Evolutionary conservation across 305 asterid species (phyloP).

Genomic region (Solanum hybrid): DNA sequence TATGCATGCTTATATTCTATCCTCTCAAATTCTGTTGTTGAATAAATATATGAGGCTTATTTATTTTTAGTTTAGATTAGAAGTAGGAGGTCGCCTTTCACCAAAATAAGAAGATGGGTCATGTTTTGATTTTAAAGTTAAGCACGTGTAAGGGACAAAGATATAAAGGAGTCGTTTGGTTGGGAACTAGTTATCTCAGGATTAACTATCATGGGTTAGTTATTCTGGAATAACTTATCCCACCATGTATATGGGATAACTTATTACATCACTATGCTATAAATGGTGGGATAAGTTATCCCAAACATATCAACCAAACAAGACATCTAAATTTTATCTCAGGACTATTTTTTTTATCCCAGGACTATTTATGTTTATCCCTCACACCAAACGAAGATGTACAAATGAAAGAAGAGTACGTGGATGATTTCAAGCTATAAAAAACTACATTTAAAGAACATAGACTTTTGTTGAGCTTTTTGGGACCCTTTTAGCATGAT

Average conservation of each 20-base stretch:
- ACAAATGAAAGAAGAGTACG: neutral
- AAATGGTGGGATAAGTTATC: too few relatives aligned
- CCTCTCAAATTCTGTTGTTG: neutral
- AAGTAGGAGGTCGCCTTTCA: neutral
- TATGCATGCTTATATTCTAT: neutral
- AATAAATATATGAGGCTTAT: neutral
- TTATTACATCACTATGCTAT: too few relatives aligned
- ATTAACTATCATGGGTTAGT: too few relatives aligned
- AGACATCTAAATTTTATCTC: too few relatives aligned
- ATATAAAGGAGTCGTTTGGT: too few relatives aligned
- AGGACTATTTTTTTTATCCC: too few relatives aligned
- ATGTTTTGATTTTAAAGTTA: neutral
- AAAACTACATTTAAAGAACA: neutral
- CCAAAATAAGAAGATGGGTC: neutral
- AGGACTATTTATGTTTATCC: accelerated
- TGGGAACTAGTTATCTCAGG: too few relatives aligned
- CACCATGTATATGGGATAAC: too few relatives aligned
- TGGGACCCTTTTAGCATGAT: neutral
- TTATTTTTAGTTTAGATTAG: neutral
- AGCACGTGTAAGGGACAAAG: neutral
- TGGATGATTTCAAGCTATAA: neutral
- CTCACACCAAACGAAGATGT: neutral
- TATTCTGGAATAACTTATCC: too few relatives aligned
- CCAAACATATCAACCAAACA: too few relatives aligned
- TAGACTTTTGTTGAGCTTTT: neutral